Conservation (phyloP, 2,329 filamentous ascomycete genomes). For the Alternaria panax region DNA sequence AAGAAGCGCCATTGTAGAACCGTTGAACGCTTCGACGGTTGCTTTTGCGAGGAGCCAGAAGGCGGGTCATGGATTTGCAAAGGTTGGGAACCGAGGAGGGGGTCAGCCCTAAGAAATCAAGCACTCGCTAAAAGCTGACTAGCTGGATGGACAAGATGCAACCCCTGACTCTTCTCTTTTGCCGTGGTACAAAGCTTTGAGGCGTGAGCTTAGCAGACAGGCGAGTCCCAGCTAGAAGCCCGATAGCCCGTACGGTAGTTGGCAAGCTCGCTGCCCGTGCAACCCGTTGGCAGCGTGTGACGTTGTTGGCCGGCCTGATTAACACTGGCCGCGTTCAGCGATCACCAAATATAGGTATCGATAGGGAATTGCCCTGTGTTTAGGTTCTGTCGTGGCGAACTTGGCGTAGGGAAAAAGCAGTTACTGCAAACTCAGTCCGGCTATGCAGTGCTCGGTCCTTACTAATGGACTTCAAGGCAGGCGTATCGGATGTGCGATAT, state of each 20-base stretch:
- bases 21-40: background rate
- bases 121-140: constrained; percentile 25
- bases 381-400: background rate
- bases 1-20: background rate
- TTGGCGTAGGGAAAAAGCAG: background rate
- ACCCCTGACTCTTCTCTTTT: constrained; percentile 20
- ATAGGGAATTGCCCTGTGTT: background rate
- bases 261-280: background rate
- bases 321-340: background rate
- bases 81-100: background rate
- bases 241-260: background rate
- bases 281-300: background rate
- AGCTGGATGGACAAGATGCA: constrained; percentile 14
- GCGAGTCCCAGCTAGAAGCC: background rate
- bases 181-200: constrained; percentile 25
- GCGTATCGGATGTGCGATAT: background rate
- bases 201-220: constrained; percentile 28
- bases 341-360: constrained; percentile 3
- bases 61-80: background rate
- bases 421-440: background rate
- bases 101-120: constrained; percentile 24
- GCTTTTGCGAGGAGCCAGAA: background rate
- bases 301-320: background rate
- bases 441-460: background rate
- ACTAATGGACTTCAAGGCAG: background rate